Evolutionary conservation across 2,329 filamentous ascomycete genomes (phyloP).

Genomic region (Sarocladium strictum): DNA sequence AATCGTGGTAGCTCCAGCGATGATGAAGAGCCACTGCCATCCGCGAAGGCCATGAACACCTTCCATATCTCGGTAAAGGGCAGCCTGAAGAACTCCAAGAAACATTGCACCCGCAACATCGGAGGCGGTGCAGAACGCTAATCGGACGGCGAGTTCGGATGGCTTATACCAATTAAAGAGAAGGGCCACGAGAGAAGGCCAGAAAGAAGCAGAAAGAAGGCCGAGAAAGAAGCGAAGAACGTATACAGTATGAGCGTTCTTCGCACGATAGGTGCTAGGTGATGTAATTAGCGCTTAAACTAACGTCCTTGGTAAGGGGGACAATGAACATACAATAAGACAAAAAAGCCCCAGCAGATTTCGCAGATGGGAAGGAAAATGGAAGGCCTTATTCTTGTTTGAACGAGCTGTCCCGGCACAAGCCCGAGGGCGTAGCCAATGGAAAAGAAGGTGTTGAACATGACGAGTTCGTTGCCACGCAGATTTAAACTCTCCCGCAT

Average conservation of each 20-base stretch:
- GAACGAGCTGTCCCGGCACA: slow-evolving; percentile 31
- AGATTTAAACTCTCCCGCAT: slow-evolving; percentile 32
- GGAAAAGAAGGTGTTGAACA: slow-evolving; percentile 47
- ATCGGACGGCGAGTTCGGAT: slow-evolving; percentile 31
- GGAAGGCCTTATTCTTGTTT: slow-evolving; percentile 32
- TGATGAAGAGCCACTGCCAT: slow-evolving; percentile 42
- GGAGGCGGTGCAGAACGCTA: slow-evolving; percentile 37
- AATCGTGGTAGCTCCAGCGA: slow-evolving; percentile 35
- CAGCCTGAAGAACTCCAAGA: slow-evolving; percentile 36
- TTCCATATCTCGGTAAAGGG: slow-evolving; percentile 34
- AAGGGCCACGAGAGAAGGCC: slow-evolving; percentile 30
- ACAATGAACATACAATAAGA: slow-evolving; percentile 17
- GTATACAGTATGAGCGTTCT: slow-evolving; percentile 30
- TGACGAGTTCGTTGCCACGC: slow-evolving; percentile 49
- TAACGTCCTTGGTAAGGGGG: neutral
- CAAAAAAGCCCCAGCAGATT: slow-evolving; percentile 23
- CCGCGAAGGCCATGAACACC: slow-evolving; percentile 32
- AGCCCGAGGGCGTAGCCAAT: slow-evolving; percentile 52
- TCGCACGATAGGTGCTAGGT: slow-evolving; percentile 23
- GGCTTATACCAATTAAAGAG: slow-evolving; percentile 40
- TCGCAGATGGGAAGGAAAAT: slow-evolving; percentile 34
- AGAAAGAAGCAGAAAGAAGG: slow-evolving; percentile 30
- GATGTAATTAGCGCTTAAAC: neutral
- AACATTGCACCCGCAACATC: slow-evolving; percentile 39
- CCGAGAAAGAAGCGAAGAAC: slow-evolving; percentile 39